A percentile compares a stretch with the other conserved stretches of the same genome.
Conservation (phyloP, 1,284 basidiomycete species). For the Neonothopanus nambi region DNA sequence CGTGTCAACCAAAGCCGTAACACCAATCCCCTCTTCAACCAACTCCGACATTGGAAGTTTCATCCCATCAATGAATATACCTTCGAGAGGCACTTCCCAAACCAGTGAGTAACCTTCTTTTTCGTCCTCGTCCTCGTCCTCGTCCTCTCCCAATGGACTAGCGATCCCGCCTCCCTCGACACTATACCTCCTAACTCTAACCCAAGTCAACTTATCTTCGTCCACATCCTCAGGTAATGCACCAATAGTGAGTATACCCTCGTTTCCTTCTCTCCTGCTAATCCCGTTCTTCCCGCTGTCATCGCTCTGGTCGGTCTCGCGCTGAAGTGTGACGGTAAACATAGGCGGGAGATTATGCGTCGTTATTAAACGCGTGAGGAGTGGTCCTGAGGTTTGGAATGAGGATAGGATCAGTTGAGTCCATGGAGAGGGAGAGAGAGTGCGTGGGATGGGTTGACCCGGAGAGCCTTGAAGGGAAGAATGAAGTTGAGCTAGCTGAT, state of each 20-base stretch:
- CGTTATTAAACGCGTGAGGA: background rate
- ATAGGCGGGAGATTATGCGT: conserved; percentile 28
- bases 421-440: background rate
- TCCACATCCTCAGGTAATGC: conserved; percentile 45
- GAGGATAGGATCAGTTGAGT: background rate
- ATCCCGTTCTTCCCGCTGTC: background rate
- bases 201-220: conserved; percentile 50
- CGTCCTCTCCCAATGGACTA: conserved; percentile 42
- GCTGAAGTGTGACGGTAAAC: conserved; percentile 48
- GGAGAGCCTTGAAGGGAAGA: background rate
- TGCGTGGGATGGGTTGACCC: too few relatives aligned
- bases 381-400: conserved; percentile 1
- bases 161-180: conserved; percentile 41
- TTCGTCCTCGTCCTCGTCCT: too few relatives aligned
- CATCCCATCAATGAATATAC: conserved; percentile 56
- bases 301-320: conserved; percentile 36
- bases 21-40: conserved; percentile 31
- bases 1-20: conserved; percentile 41
- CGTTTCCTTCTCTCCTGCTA: conserved; percentile 43
- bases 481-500: background rate
- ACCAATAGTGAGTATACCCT: conserved; percentile 52
- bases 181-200: conserved; percentile 46
- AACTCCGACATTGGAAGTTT: conserved; percentile 44
- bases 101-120: conserved; percentile 23
- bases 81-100: conserved; percentile 44